Base-by-base conservation (phyloP, 2,329 filamentous ascomycete genomes). In the Rasamsonia emersonii region DNA sequence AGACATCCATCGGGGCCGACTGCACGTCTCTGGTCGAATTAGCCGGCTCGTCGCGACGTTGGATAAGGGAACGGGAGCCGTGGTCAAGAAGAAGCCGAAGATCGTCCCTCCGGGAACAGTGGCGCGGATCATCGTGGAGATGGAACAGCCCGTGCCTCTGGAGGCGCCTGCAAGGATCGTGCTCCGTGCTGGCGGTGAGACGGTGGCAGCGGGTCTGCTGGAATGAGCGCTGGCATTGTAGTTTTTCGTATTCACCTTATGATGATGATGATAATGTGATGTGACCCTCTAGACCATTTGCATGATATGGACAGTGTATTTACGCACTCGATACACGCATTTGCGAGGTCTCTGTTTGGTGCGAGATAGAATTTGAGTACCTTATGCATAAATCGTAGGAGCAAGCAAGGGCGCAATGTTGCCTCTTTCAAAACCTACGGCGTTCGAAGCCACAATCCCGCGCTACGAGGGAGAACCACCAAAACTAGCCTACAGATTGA, bases 121-220 rank as follows among this genome's bases (percentile, higher is more conserved):
- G 32, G 88, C 86, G 4, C 72, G 84, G 37, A 72, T 95, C 1
- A 68, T 76, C 35, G 75, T 96, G 16, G 81, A 82, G 53, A 63
- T 94, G 49, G 77, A 79, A 30, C 65, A 69, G 14, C 79, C 78
- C 41, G 74, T 91, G 32, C 86, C 91, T 10, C 58, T 96, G 28
- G 91, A 95, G 58, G 70, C 73, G 10, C 84, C 83, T 0, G 79
- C 80, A 43, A 73, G 86, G 44, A 76, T 98, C 26, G 83, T 96
- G 17, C 61, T 98, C 31, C 70, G 91, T 39, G 77, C 77, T 42
- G 77, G 77, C 31, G 91, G 91, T 2, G 75, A 81, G 45, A 96
- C 91, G 2, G 73, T 96, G 37, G 91, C 86, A 8, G 86, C 88
- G 21, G 91, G 91, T 2, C 62, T 94, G 41, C 60, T 96, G 46